Percentiles rank a stretch among this genome's conserved stretches.
These are phyloP conservation scores for Gloeophyllum trabeum DNA, from an alignment of 768 basidiomycete genomes.

Conservation along the genomic window DNA sequence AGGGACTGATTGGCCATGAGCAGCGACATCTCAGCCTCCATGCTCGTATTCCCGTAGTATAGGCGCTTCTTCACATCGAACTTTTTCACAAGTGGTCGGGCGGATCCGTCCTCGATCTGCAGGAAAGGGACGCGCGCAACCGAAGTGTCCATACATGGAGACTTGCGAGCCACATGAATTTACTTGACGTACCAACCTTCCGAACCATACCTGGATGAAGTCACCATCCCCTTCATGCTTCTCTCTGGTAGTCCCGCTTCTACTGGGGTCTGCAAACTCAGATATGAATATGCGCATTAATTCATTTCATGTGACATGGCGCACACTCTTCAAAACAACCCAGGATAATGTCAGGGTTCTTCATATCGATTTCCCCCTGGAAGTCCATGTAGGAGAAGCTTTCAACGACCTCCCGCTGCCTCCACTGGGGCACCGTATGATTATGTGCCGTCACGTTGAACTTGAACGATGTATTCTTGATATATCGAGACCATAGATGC, in stretches of 20 bases:
- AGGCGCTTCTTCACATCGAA: conserved; percentile 85
- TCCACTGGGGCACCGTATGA: conserved; percentile 56
- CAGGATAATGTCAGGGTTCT: conserved; percentile 59
- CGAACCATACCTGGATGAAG: conserved; percentile 69
- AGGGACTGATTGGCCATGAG: conserved; percentile 95
- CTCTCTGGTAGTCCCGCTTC: conserved; percentile 30
- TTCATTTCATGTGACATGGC: conserved; percentile 14
- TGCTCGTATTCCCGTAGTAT: conserved; percentile 94
- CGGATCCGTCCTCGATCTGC: conserved; percentile 55
- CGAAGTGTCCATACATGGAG: neutral
- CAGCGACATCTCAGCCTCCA: conserved; percentile 93
- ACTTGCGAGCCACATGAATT: neutral
- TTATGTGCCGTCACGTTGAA: conserved; percentile 69
- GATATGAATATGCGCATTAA: conserved; percentile 3
- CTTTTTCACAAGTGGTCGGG: conserved; percentile 51
- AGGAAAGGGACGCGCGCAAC: conserved; percentile 5
- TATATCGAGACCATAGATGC: conserved; percentile 46
- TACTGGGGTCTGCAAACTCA: conserved; percentile 31
- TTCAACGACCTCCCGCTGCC: conserved; percentile 61
- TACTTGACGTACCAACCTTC: conserved; percentile 61
- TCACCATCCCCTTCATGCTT: conserved; percentile 53
- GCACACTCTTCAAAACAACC: conserved; percentile 84
- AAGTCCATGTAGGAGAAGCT: conserved; percentile 81
- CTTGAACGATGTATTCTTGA: conserved; percentile 64
- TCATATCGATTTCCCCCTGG: conserved; percentile 73